Percentiles rank a stretch among this genome's conserved stretches.
phyloP scores from a whole-genome alignment of 805 yeast species.

The Schizosaccharomyces japonicus region DNA sequence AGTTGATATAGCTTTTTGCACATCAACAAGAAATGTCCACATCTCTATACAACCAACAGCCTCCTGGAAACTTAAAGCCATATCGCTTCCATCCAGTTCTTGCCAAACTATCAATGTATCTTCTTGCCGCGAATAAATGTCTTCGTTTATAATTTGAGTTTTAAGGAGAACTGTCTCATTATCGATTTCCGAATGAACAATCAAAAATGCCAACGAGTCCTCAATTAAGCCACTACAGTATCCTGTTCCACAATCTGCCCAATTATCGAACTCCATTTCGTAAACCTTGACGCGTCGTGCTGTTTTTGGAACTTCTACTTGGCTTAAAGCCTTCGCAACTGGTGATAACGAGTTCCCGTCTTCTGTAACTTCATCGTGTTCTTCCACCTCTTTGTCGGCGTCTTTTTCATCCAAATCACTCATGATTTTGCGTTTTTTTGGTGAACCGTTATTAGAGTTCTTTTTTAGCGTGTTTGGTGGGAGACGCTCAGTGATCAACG shows the following conservation, averaged over 20 bases:
- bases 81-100: conserved; percentile 30
- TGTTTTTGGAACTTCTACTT: conserved; percentile 16
- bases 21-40: conserved; percentile 39
- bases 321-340: not conserved
- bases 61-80: conserved; percentile 81
- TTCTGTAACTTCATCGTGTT: not conserved
- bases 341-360: too few species aligned
- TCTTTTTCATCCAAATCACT: too few species aligned
- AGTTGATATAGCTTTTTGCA: conserved; percentile 42
- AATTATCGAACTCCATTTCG: conserved; percentile 49
- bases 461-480: too few species aligned
- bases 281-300: conserved; percentile 84
- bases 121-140: conserved; percentile 78
- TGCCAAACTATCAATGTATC: conserved; percentile 91
- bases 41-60: conserved; percentile 65
- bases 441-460: too few species aligned
- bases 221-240: conserved; percentile 52
- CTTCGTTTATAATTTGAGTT: conserved; percentile 45
- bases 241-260: conserved; percentile 89
- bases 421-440: too few species aligned
- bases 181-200: conserved; percentile 50
- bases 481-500: too few species aligned
- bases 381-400: not conserved
- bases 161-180: conserved; percentile 34
- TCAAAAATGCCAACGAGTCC: conserved; percentile 24